Base-by-base conservation (phyloP, 768 basidiomycete genomes). In the Boletales sp. region DNA sequence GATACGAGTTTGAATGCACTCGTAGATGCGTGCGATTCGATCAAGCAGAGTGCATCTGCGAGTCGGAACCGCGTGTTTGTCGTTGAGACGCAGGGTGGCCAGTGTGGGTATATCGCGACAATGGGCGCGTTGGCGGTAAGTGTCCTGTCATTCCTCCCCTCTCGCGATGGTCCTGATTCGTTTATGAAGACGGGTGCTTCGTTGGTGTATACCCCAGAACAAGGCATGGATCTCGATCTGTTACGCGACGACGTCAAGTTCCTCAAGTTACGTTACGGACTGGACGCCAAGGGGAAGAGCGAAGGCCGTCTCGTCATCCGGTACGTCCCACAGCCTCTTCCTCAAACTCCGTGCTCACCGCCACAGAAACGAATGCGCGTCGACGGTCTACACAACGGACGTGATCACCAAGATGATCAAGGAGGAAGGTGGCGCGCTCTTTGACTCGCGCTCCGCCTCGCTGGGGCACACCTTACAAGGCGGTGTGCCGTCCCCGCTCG, bases 1-100 rank as follows among this genome's bases (percentile, higher is more conserved):
- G 96, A 99, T 64, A 99, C 96, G n/a, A 90, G 89, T 67, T 74
- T 99, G 76, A 99, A 98, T 67, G 94, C 94, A 3, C 76, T 99
- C 30, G 94, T 98, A 46, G 91, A 94, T 53, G 96, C 96, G 7
- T 98, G 95, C 65, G 96, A 99, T 70, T 86, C 94, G 37, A 97
- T 99, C 72, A 96, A 94, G 73, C 96, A 99, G 76, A 94, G 92
- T 63, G 96, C 96, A 10, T 90, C 90, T 48, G 95, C 96, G 5
- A 96, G 93, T 63, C 71, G 96, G 55, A 94, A 98, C 68, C 76
- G 96, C 38, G 96, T 97, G 51, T 99, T 99, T 65, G 89, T 98
- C 2, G 92, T 99, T 15, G 95, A 99, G 71, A 97, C 94, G 0
- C 96, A 98, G 68, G 96, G 96, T 43, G 96, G 95, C 9, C 86